Evolutionary conservation across 1,284 basidiomycete species (phyloP).

Genomic region (Pascua sp.): DNA sequence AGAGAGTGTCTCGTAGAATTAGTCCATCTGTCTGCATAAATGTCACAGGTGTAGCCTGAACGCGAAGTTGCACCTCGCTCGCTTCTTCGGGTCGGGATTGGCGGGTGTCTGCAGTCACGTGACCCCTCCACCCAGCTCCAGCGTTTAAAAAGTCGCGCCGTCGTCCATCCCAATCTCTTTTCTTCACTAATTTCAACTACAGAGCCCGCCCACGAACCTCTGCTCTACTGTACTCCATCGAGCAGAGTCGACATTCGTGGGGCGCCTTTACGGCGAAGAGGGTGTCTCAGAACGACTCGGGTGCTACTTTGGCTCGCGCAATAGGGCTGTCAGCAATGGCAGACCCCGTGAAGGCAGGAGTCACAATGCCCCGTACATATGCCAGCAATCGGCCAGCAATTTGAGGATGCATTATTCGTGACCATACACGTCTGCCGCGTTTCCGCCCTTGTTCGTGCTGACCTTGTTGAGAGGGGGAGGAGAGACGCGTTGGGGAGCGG

Average conservation of each 20-base stretch:
- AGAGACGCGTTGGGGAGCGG: no score
- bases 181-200: conserved; percentile 13
- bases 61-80: neutral
- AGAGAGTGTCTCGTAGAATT: neutral
- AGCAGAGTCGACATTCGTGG: conserved; percentile 18
- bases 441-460: no score
- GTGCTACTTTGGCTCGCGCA: conserved; percentile 24
- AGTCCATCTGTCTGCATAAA: neutral
- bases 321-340: neutral
- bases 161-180: neutral
- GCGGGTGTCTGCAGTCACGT: conserved; percentile 1
- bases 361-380: conserved; percentile 23
- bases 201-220: conserved; percentile 18
- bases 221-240: neutral
- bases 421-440: no score
- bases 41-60: neutral
- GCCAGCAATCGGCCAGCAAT: no score
- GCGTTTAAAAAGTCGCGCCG: neutral
- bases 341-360: conserved; percentile 13
- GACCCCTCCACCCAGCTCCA: neutral
- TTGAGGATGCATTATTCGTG: no score
- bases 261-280: conserved; percentile 3
- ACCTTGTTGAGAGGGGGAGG: no score
- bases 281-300: conserved; percentile 14
- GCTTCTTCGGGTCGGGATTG: neutral